phyloP scores from a whole-genome alignment of 2,329 filamentous ascomycete species.

The Hypomyces rosellus region DNA sequence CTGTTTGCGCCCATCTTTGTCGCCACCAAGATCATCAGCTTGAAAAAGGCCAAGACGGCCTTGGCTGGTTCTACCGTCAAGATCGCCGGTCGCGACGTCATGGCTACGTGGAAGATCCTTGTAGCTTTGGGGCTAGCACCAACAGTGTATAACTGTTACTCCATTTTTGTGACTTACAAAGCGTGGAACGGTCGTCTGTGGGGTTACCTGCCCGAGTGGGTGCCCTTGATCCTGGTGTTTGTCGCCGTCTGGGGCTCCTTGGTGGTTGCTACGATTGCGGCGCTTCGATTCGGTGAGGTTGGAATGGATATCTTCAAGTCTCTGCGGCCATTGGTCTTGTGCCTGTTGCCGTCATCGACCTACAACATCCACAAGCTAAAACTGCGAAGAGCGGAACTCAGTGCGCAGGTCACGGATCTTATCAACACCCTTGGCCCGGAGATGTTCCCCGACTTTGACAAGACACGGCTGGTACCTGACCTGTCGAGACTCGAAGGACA shows the following conservation, averaged over 20 bases:
- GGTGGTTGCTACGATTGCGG: slow-evolving; percentile 83
- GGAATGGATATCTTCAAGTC: slow-evolving; percentile 99
- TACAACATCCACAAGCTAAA: slow-evolving; percentile 79
- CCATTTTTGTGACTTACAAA: slow-evolving; percentile 65
- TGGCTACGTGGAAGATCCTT: slow-evolving; percentile 89
- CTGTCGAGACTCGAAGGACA: slow-evolving; percentile 32
- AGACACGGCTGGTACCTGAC: slow-evolving; percentile 61
- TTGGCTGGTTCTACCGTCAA: slow-evolving; percentile 83
- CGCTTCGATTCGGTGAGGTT: slow-evolving; percentile 91
- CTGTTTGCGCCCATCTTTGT: slow-evolving; percentile 88
- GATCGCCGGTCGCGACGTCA: slow-evolving; percentile 79
- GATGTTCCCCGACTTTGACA: slow-evolving; percentile 94
- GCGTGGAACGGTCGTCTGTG: slow-evolving; percentile 75
- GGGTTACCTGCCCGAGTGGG: slow-evolving; percentile 72
- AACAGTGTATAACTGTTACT: slow-evolving; percentile 76
- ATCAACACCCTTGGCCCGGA: slow-evolving; percentile 96
- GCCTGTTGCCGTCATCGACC: slow-evolving; percentile 74
- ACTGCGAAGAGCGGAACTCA: slow-evolving; percentile 64
- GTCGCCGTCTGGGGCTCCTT: slow-evolving; percentile 73
- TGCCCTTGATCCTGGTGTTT: slow-evolving; percentile 73
- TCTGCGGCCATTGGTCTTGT: slow-evolving; percentile 77
- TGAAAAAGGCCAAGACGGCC: slow-evolving; percentile 74
- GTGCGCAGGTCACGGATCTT: slow-evolving; percentile 75
- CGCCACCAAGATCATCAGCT: slow-evolving; percentile 74
- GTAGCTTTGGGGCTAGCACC: slow-evolving; percentile 82